A percentile compares a stretch with the other conserved stretches of the same genome.
Conservation (phyloP, 2,329 filamentous ascomycete species). For the Thielaviopsis punctulata region DNA sequence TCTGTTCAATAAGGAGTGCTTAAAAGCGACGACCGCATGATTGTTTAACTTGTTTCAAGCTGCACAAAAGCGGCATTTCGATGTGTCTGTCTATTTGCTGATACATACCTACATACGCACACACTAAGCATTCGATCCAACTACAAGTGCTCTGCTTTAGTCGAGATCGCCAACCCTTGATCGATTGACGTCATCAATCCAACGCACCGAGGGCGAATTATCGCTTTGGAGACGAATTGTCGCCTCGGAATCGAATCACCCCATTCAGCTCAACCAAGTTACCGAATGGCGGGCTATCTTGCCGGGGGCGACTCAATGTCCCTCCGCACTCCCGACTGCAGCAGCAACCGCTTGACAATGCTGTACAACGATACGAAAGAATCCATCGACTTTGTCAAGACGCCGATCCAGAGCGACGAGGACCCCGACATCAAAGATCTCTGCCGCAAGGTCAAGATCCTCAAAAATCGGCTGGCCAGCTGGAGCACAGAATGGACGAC, state of each 20-base stretch:
- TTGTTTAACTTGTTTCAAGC: neutral
- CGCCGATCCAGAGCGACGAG: conserved; percentile 42
- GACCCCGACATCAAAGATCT: conserved; percentile 54
- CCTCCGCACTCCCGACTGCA: neutral
- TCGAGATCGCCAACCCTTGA: too few species aligned
- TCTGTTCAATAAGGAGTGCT: neutral
- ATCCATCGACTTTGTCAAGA: conserved; percentile 55
- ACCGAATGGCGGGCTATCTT: conserved; percentile 6
- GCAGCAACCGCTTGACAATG: conserved; percentile 33
- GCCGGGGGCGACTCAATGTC: conserved; percentile 4
- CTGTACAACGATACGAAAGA: conserved; percentile 72
- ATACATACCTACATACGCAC: neutral
- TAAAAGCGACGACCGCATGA: neutral
- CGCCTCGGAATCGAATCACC: neutral
- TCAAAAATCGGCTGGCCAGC: conserved; percentile 60
- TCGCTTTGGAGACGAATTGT: too few species aligned
- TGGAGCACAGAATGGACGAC: conserved; percentile 76
- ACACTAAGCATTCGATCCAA: too few species aligned
- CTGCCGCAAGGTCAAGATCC: conserved; percentile 61
- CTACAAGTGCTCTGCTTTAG: too few species aligned
- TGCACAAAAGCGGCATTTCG: neutral
- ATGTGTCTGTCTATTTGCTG: neutral
- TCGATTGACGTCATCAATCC: too few species aligned
- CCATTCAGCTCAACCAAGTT: neutral
- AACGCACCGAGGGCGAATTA: too few species aligned